Evolutionary conservation across 441 rosid genomes (phyloP).

Genomic region (Viola pubescens): DNA sequence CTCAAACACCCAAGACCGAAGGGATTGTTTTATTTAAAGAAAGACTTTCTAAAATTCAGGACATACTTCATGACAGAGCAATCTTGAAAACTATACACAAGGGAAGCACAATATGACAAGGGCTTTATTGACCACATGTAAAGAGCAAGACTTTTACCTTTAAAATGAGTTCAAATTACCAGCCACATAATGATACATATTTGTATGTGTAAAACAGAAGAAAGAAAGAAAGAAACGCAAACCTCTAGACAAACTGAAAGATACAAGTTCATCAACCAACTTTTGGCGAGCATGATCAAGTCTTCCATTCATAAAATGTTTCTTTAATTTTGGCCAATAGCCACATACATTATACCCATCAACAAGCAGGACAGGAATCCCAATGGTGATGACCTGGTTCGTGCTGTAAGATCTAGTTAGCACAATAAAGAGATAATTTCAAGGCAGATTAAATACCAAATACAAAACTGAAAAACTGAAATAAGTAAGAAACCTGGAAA

Average conservation of each 20-base stretch:
- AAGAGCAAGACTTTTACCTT: not conserved
- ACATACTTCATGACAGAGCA: no score
- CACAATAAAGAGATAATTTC: conserved; percentile 11
- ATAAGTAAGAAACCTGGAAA: conserved; percentile 20
- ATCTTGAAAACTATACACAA: no score
- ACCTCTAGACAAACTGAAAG: conserved; percentile 74
- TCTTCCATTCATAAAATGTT: conserved; percentile 74
- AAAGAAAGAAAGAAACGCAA: conserved; percentile 9
- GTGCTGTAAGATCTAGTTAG: conserved; percentile 50
- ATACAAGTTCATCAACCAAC: conserved; percentile 66
- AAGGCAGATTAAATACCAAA: conserved; percentile 14
- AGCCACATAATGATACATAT: not conserved
- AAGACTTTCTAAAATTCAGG: no score
- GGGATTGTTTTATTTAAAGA: no score
- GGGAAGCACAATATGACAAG: not conserved
- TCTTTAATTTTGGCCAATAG: conserved; percentile 81
- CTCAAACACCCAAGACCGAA: no score
- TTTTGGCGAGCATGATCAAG: conserved; percentile 79
- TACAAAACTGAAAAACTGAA: conserved; percentile 9
- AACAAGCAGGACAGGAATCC: conserved; percentile 81
- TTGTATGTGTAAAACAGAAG: not conserved
- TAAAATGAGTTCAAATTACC: not conserved
- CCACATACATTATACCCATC: conserved; percentile 97
- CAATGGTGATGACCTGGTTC: conserved; percentile 52
- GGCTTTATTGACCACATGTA: not conserved